Base-by-base conservation (phyloP, 345 rosid species). In the Brassica juncea region DNA sequence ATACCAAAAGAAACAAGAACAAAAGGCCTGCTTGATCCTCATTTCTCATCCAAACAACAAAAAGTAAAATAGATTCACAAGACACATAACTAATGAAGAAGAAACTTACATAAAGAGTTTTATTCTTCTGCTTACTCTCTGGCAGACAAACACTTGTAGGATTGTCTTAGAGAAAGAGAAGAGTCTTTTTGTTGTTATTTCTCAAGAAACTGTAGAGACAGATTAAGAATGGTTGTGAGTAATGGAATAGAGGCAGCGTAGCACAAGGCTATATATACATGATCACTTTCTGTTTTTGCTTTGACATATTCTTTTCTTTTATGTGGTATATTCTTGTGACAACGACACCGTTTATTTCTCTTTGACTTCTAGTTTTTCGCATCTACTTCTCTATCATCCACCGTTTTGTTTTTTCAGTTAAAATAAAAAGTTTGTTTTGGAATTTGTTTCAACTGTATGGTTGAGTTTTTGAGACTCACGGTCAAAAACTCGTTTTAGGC, bases 321-420 rank as follows among this genome's bases (percentile, higher is more conserved):
- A 25, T 68, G 67, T 80, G 76, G 80, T 28, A 75, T 80, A 80
- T 80, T 80, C 83, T 57, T 32, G 21, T 39, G 65, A 60, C 70
- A 67, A 68, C 82, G 82, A 74, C 75, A 37, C 64, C 75, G 83
- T 69, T 54, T 21, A 8, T 14, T 23, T 25, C 59, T 52, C 27
- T 74, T 16, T 74, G 79, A 68, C 79, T 74, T 32, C 44, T 79
- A 37, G 25, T 79, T 57, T 30, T 8, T 39, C 12, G 37, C 52
- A 44, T 47, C 1, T 61, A 11, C 10, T n/a, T 42, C 64, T 39
- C 73, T 34, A 28, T 52, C 75, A 8, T 42, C 74, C 70, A 32
- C 58, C 61, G 28, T 14, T 23, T 23, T 42, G 23, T 14, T 66
- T 73, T 73, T 57, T 71, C 73, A 1, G 82, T 79, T 73, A 60